Percentiles rank a stretch among this genome's conserved stretches.
Conservation (phyloP, 2,329 filamentous ascomycete species). For the Parascedosporium putredinis region DNA sequence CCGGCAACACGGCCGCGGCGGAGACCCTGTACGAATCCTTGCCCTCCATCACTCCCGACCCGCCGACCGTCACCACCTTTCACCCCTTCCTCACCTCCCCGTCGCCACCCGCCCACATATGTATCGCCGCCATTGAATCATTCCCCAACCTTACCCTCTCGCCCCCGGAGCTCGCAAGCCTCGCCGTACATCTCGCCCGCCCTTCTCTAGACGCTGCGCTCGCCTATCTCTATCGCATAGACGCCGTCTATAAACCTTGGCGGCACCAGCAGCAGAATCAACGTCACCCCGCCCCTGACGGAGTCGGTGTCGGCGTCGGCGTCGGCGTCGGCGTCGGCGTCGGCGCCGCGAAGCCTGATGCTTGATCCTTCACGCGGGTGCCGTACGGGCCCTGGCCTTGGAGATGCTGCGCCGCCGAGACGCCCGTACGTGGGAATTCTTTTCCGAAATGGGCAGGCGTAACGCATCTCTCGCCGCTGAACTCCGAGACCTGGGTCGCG, state of each 20-base stretch:
- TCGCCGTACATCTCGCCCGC: neutral
- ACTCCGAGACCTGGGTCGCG: neutral
- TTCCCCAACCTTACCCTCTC: conserved; percentile 6
- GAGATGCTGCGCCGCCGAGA: conserved; percentile 4
- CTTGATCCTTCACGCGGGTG: neutral
- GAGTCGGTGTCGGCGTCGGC: no score
- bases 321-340: no score
- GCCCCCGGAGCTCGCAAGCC: neutral
- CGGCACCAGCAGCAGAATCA: no score
- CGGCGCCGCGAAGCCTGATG: neutral
- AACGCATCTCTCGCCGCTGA: neutral
- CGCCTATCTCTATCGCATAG: conserved; percentile 4
- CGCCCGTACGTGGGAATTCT: conserved; percentile 3
- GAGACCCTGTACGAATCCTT: conserved; percentile 11
- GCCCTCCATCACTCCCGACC: conserved; percentile 12
- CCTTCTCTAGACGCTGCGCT: conserved; percentile 4
- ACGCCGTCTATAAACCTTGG: conserved; percentile 3
- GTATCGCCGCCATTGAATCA: neutral
- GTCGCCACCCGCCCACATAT: conserved; percentile 8
- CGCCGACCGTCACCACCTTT: conserved; percentile 12
- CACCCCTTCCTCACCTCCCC: conserved; percentile 11
- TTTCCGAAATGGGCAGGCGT: conserved; percentile 2
- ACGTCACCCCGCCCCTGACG: no score
- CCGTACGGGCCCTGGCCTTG: conserved; percentile 5
- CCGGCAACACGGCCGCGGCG: conserved; percentile 9